Evolutionary conservation across 441 rosid species (phyloP), one percentile per base, ranked within the genome.

Genomic region (Gossypium davidsonii): DNA sequence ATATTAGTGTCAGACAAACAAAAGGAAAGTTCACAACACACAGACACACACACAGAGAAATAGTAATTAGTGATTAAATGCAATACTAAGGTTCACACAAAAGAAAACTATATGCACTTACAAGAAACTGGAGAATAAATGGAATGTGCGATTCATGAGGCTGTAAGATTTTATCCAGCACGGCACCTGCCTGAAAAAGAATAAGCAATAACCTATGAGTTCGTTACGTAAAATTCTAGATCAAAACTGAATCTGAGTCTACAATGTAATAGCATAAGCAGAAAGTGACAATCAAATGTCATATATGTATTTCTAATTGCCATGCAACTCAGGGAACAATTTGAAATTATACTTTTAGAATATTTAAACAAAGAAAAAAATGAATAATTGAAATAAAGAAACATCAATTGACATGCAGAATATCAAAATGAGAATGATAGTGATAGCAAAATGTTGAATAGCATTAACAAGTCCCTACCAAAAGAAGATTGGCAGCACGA

Each of bases 91-190:
- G 28, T 51, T 28, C 26, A 51, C 42, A 44, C 8, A 7, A 42
- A 55, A 55, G 51, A 55, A 34, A 34, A 53, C 34, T 48, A 51
- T 26, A 18, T 0, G 31, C 39, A 72, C 28, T 83, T 84, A 95
- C 98, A 94, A 91, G 70, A 88, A 95, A 93, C 80, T 95, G 98
- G 74, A 95, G 98, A 77, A 95, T 70, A 79, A 86, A 95, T 72
- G 98, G 97, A 73, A 91, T 86, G 79, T 95, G 99, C 10, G 99
- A 87, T 85, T 95, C 99, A 78, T 90, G 89, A 62, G 99, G 98
- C 86, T 93, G 98, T 82, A 91, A 80, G 75, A 84, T 76, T 87
- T 85, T 89, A 58, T 87, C 92, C 76, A 91, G 82, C 81, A 89
- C 84, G 60, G 90, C 90, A 68, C 99, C 97, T 75, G 77, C 87